These are phyloP conservation scores for Ustilago cynodontis DNA, from an alignment of 1,284 basidiomycete genomes.

Conservation along the genomic window DNA sequence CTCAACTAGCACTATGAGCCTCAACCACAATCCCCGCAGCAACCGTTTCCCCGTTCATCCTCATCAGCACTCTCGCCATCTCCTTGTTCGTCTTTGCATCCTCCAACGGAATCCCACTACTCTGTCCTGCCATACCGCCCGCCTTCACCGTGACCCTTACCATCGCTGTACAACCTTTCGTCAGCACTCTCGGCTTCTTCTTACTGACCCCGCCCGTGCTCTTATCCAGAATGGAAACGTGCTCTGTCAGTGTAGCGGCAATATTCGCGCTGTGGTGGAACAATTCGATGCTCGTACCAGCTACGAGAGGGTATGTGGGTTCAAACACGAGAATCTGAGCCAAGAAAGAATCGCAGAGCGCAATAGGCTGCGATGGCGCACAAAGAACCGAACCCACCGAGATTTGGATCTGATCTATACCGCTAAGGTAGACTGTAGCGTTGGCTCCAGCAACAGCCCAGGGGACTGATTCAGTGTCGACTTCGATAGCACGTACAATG, in stretches of 20 bases:
- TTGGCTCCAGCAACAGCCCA: slow-evolving; percentile 94
- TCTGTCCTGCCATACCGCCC: slow-evolving; percentile 50
- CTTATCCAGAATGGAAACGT: slow-evolving; percentile 83
- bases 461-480: slow-evolving; percentile 81
- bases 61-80: slow-evolving; percentile 90
- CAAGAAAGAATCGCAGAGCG: slow-evolving; percentile 81
- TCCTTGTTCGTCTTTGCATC: slow-evolving; percentile 91
- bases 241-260: slow-evolving; percentile 85
- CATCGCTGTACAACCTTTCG: slow-evolving; percentile 84
- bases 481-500: slow-evolving; percentile 83
- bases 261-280: slow-evolving; percentile 95
- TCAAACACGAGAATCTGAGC: slow-evolving; percentile 95
- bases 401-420: slow-evolving; percentile 87
- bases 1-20: slow-evolving; percentile 16
- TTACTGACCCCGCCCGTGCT: slow-evolving; percentile 81
- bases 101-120: slow-evolving; percentile 73
- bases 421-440: slow-evolving; percentile 84
- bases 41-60: slow-evolving; percentile 92
- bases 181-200: slow-evolving; percentile 82
- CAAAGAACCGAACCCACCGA: slow-evolving; percentile 89
- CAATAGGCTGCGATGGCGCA: slow-evolving; percentile 76
- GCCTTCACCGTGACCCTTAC: slow-evolving; percentile 76
- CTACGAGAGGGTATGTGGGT: slow-evolving; percentile 86
- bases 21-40: slow-evolving; percentile 79
- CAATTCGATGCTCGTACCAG: slow-evolving; percentile 83